Conservation (phyloP, 2,329 filamentous ascomycete genomes). For the Tothia fuscella region DNA sequence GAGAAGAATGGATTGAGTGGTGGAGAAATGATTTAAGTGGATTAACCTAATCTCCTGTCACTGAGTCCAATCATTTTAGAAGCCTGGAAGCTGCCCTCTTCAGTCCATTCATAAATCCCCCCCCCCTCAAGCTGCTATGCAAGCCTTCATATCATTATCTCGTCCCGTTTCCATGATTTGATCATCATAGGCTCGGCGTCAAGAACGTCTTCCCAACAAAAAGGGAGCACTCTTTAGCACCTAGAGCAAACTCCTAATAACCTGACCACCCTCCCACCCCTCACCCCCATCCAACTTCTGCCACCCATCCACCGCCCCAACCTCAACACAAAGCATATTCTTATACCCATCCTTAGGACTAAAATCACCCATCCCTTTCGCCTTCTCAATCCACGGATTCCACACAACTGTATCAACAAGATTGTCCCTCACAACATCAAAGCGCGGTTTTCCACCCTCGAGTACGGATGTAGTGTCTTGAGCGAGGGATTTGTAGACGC, state of each 20-base stretch:
- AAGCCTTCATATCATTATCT: too few species aligned
- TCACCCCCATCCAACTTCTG: conserved; percentile 72
- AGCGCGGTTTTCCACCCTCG: conserved; percentile 51
- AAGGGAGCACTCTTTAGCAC: too few species aligned
- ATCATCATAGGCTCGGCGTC: too few species aligned
- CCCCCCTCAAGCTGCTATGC: too few species aligned
- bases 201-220: too few species aligned
- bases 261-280: conserved; percentile 52
- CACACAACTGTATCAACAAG: conserved; percentile 84
- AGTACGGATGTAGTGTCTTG: conserved; percentile 52
- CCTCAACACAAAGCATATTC: conserved; percentile 90
- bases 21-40: too few species aligned
- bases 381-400: conserved; percentile 92
- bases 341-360: conserved; percentile 80
- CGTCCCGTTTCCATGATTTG: too few species aligned
- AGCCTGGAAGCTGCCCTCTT: too few species aligned
- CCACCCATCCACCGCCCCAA: conserved; percentile 72
- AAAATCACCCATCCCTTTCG: conserved; percentile 73
- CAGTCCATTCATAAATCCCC: too few species aligned
- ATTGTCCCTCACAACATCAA: conserved; percentile 70
- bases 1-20: too few species aligned
- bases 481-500: conserved; percentile 62
- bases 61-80: too few species aligned
- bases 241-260: conserved; percentile 34
- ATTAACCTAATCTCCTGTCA: too few species aligned